Evolutionary conservation across 2,329 filamentous ascomycete genomes (phyloP).

Genomic region (Rachicladosporium sp.): DNA sequence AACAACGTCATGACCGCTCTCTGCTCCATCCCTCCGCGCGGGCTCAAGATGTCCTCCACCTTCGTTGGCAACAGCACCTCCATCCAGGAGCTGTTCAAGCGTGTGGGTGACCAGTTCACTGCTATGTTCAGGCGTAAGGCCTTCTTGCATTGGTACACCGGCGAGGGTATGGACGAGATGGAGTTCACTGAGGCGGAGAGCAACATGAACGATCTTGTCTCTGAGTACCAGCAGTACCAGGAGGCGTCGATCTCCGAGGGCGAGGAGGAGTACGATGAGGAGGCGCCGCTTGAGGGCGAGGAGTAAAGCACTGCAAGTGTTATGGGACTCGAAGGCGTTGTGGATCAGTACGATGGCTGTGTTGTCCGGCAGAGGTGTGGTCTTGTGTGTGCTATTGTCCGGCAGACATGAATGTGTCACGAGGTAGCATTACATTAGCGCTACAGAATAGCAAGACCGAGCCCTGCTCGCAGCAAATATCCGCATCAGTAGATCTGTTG

Average conservation of each 20-base stretch:
- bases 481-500: too few species aligned
- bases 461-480: too few species aligned
- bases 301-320: constrained; percentile 38
- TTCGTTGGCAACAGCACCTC: constrained; percentile 99
- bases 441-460: too few species aligned
- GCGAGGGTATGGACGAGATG: constrained; percentile 99
- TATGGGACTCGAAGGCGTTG: too few species aligned
- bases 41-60: constrained; percentile 97
- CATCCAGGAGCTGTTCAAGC: constrained; percentile 99
- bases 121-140: constrained; percentile 99
- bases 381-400: too few species aligned
- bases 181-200: constrained; percentile 99
- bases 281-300: constrained; percentile 60
- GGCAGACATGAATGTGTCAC: too few species aligned
- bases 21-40: constrained; percentile 94
- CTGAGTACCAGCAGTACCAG: constrained; percentile 99
- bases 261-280: constrained; percentile 90
- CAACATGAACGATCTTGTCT: constrained; percentile 99
- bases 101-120: constrained; percentile 98
- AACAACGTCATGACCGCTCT: constrained; percentile 99
- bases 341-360: too few species aligned
- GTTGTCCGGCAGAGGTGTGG: too few species aligned
- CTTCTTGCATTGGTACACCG: constrained; percentile 99
- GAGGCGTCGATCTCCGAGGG: constrained; percentile 94
- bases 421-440: too few species aligned